These are phyloP conservation scores for Acorus calamus DNA, from an alignment of 106 monocot genomes.

Conservation along the genomic window DNA sequence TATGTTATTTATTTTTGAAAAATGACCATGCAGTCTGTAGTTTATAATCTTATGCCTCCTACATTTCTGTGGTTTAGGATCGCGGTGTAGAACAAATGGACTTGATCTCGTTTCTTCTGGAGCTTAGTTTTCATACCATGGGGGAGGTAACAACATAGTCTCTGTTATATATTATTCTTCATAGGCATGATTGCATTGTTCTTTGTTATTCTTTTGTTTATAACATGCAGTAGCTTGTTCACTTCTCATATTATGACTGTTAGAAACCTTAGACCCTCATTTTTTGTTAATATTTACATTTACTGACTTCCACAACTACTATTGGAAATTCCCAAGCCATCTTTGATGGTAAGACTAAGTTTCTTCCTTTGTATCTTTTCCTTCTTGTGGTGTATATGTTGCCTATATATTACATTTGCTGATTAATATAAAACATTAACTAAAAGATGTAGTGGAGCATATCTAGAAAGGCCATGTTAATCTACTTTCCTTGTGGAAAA, in stretches of 20 bases:
- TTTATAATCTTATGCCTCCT: background rate
- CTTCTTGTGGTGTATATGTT: no score
- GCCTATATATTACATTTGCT: no score
- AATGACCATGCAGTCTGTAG: background rate
- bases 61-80: slow-evolving; percentile 34
- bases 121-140: slow-evolving; percentile 87
- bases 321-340: no score
- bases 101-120: slow-evolving; percentile 92
- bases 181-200: background rate
- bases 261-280: slow-evolving; percentile 1
- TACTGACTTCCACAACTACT: no score
- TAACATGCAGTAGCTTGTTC: background rate
- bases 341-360: no score
- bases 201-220: background rate
- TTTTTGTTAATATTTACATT: no score
- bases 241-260: background rate
- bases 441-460: no score
- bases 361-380: no score
- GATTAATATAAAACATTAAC: no score
- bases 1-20: no score
- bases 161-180: background rate
- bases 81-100: slow-evolving; percentile 89
- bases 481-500: no score
- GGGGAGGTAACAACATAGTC: slow-evolving; percentile 48
- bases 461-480: no score